phyloP scores from a whole-genome alignment of 2,329 filamentous ascomycete genomes.

The Penicillium sp. region DNA sequence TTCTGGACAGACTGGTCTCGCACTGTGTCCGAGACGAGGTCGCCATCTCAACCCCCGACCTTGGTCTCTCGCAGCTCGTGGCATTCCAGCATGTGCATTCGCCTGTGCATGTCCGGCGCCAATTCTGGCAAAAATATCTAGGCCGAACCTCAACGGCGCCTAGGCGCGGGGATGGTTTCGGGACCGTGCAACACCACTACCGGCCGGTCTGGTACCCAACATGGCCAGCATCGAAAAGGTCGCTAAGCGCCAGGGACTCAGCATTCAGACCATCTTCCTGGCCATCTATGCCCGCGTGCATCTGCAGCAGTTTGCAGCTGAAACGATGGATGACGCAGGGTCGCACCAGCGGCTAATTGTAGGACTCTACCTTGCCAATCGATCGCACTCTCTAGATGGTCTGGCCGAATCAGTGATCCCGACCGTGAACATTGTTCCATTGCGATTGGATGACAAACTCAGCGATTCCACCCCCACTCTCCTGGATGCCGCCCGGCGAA shows the following conservation, averaged over 20 bases:
- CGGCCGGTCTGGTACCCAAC: conserved; percentile 50
- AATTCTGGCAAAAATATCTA: conserved; percentile 51
- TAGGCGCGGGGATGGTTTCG: conserved; percentile 13
- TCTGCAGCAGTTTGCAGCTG: conserved; percentile 25
- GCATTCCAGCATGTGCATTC: conserved; percentile 33
- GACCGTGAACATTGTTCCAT: conserved; percentile 76
- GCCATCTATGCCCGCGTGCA: conserved; percentile 66
- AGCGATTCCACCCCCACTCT: conserved; percentile 36
- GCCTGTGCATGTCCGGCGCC: conserved; percentile 32
- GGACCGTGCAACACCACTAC: conserved; percentile 42
- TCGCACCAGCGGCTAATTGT: conserved; percentile 56
- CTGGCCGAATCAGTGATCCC: conserved; percentile 61
- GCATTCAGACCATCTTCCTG: conserved; percentile 74
- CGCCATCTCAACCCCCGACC: conserved; percentile 15
- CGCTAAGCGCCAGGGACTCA: conserved; percentile 59
- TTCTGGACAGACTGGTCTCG: conserved; percentile 58
- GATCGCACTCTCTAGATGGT: conserved; percentile 56
- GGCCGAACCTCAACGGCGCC: conserved; percentile 5
- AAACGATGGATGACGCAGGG: conserved; percentile 4
- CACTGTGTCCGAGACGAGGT: conserved; percentile 39
- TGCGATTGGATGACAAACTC: conserved; percentile 55
- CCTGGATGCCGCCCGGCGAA: conserved; percentile 55
- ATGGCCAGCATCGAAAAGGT: conserved; percentile 44
- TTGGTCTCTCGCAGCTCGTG: conserved; percentile 47
- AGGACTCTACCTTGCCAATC: conserved; percentile 83